phyloP scores from a whole-genome alignment of 2,329 filamentous ascomycete genomes.

The Aureobasidium subglaciale region DNA sequence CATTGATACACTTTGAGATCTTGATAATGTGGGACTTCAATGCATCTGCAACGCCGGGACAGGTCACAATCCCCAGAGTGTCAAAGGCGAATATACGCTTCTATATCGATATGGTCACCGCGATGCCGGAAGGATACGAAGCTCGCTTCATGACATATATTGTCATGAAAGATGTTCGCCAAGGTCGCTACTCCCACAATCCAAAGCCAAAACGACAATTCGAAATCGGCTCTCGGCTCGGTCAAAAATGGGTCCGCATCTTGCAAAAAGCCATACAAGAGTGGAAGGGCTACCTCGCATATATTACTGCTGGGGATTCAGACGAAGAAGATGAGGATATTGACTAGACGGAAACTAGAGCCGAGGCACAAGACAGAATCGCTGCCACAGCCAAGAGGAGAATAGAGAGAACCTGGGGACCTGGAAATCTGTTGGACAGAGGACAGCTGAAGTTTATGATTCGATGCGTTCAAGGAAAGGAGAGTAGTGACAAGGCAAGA shows the following conservation, averaged over 20 bases:
- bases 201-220: background rate
- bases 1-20: background rate
- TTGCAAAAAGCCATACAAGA: background rate
- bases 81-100: background rate
- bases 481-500: background rate
- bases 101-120: background rate
- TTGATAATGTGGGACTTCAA: constrained; percentile 4
- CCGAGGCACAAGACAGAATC: too few species aligned
- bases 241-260: background rate
- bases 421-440: background rate
- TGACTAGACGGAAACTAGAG: too few species aligned
- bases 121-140: background rate
- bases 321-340: too few species aligned
- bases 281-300: background rate
- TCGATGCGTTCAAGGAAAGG: background rate
- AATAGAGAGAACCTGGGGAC: background rate
- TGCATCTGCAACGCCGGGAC: background rate
- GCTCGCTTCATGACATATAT: background rate
- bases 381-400: background rate
- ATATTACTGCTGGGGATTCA: too few species aligned
- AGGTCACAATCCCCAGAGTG: background rate
- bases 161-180: background rate
- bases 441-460: background rate
- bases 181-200: background rate
- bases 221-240: background rate